A percentile compares a stretch with the other conserved stretches of the same genome.
phyloP scores from a whole-genome alignment of 2,329 filamentous ascomycete species.

The Pyrenophora tritici-repentis region DNA sequence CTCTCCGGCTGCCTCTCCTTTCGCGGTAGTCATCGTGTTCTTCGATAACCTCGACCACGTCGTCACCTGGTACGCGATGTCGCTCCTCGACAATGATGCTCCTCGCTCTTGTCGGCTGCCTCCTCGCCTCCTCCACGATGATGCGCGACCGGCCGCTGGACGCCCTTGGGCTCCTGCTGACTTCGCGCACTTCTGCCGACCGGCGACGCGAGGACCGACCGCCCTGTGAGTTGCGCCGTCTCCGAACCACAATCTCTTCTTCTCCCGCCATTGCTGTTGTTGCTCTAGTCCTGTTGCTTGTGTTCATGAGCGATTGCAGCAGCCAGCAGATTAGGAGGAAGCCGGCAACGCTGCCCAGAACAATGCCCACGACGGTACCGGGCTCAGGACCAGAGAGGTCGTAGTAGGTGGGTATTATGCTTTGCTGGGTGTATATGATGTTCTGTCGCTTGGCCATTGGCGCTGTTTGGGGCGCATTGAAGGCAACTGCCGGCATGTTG shows the following conservation, averaged over 20 bases:
- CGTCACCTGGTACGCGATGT: conserved; percentile 53
- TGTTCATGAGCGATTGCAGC: conserved; percentile 50
- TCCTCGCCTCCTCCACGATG: conserved; percentile 47
- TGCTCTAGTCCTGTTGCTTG: conserved; percentile 37
- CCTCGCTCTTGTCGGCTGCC: conserved; percentile 35
- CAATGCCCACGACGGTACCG: conserved; percentile 65
- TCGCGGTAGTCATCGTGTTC: conserved; percentile 54
- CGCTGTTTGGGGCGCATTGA: conserved; percentile 19
- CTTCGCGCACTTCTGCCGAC: conserved; percentile 43
- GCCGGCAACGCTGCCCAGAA: conserved; percentile 59
- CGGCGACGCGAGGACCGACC: conserved; percentile 40
- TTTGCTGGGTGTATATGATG: conserved; percentile 22
- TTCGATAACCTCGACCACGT: conserved; percentile 64
- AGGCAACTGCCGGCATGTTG: conserved; percentile 17
- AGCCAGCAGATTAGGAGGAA: conserved; percentile 61
- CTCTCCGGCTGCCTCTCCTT: conserved; percentile 46
- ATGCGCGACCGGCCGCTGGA: conserved; percentile 39
- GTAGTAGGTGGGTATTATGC: conserved; percentile 67
- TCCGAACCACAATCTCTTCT: conserved; percentile 63
- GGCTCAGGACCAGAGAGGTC: conserved; percentile 58
- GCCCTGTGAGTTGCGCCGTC: conserved; percentile 38
- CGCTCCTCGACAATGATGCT: conserved; percentile 53
- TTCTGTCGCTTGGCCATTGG: conserved; percentile 27
- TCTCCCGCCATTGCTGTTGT: conserved; percentile 50
- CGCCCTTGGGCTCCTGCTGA: conserved; percentile 45